Evolutionary conservation across 257 asterid species (phyloP), one percentile per base, ranked within the genome.

Genomic region (Solanum chiquidenum): DNA sequence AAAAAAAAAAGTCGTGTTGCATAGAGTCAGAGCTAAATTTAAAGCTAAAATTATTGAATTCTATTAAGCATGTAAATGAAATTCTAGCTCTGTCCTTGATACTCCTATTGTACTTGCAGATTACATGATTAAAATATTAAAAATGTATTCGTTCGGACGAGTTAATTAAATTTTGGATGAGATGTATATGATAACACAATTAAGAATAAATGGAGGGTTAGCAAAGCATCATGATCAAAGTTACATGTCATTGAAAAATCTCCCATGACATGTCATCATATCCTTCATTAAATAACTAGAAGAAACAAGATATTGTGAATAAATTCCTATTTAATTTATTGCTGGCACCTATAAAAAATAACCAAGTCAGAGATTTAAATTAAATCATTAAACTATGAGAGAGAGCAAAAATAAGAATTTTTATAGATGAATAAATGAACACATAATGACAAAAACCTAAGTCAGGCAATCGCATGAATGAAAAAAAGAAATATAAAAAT

Each of bases 361-460:
- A 84, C 74, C 40, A 33, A 21, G 40, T 79, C 66, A 79, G 42
- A 55, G 52, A 66, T 85, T 62, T 6, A 27, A 84, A 44, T 84
- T 25, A 27, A 40, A 37, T n/a, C 12, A 40, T 23, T 7, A 66
- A 40, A 66, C 13, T 66, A 37, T 66, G n/a, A 38, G 13, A 35
- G 64, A 84, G 0, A 12, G 0, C 14, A 60, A 35, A n/a, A 84
- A 60, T 55, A 34, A 38, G 20, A 80, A 46, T 4, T 12, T 9
- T 23, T 37, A n/a, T 62, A 62, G 34, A n/a, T 55, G 33, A 42
- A 85, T 85, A 64, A 85, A 85, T 64, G 88, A 73, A 64, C 31
- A 83, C 52, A 68, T 64, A 83, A 62, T 83, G 91, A 69, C 91
- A 89, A 84, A 87, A 68, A 18, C 74, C 52, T 23, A 83, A 69